Base-by-base conservation (phyloP, 2,329 filamentous ascomycete genomes). In the Conoideocrella luteorostrata region DNA sequence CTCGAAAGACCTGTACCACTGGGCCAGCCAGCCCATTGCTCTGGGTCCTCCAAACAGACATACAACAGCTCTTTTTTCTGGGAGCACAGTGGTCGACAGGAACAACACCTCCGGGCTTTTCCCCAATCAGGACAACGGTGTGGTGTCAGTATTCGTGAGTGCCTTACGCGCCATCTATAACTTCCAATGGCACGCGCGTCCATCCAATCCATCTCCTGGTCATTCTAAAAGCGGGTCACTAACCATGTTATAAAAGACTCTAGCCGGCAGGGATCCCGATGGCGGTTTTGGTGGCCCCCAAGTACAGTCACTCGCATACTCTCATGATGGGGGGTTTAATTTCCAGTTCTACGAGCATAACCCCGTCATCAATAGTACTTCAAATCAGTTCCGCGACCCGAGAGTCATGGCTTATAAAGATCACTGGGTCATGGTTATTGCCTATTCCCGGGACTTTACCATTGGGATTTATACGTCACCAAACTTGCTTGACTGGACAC, bases 31-130 rank as follows among this genome's bases (percentile, higher is more conserved):
- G 53, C 73, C 75, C 5, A 77, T 84, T 49, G 80, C 80, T 9
- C 63, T 85, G 4, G 76, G 65, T 36, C 72, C 74, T 0, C 63
- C 68, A 0, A 63, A 68, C 21, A 56, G 70, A n/a, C 62, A 58
- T 0, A n/a, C n/a, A n/a, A 60, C 65, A 11, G 69, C 61, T 43
- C 69, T 76, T 33, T 78, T 72, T 48, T 73, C 71, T 0, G 74
- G 78, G 18, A 80, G 74, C 38, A 70, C 67, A 5, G 78, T 84
- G 1, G 62, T 80, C 18, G 81, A 85, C 53, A 59, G 59, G 10
- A 76, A 83, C 55, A 84, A 85, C 55, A 82, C 80, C 0, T 82
- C 77, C 11, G 80, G 80, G 2, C 80, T 84, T 64, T 84, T 84
- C 50, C 74, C 73, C 0, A 66, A 73, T 37, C 76, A 78, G 52